Evolutionary conservation across 2,329 filamentous ascomycete genomes (phyloP), one percentile per base, ranked within the genome.

Genomic region (Penicillium capsulatum): DNA sequence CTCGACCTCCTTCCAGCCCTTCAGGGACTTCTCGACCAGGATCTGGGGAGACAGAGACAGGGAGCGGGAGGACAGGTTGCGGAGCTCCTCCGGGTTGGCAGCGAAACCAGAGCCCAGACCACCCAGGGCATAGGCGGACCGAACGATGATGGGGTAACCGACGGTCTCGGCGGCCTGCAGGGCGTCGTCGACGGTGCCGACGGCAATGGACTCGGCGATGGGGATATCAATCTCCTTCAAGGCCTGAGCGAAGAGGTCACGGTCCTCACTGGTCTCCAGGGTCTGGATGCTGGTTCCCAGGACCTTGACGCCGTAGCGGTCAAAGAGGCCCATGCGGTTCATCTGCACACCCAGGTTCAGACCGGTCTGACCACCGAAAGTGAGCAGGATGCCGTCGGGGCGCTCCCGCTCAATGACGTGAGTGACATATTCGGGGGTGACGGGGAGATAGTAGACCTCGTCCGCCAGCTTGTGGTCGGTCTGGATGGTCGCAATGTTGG

Each of bases 1-100:
- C 69, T 98, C 92, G 35, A 96, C 84, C 70, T 98, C 92, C 72
- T 98, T 98, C 92, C 92, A 98, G 67, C 92, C 92, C 76, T 96
- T 97, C 55, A 98, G 81, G 36, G 89, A 95, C 72, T 97, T 97
- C 75, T 98, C 92, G 43, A 98, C 90, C 63, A 98, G 71, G 59
- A 98, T 96, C 69, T 98, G 92, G 34, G 92, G 91, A 2, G 91
- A 91, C 24, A 97, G 79, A 31, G 90, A 94, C 42, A 98, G 77
- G 32, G 91, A 97, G 51, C 88, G 83, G 47, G 92, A 90, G 51
- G 90, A 85, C 77, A 98, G 78, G 69, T 97, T 89, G 64, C 86
- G 84, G 42, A 98, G 81, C 71, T 98, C 92, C 61, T 96, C 89
- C 55, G 84, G 76, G 69, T 95, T 92, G 70, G 89, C 85, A 53